These are phyloP conservation scores for Perilla frutescens DNA, from an alignment of 257 asterid species.

Conservation along the genomic window DNA sequence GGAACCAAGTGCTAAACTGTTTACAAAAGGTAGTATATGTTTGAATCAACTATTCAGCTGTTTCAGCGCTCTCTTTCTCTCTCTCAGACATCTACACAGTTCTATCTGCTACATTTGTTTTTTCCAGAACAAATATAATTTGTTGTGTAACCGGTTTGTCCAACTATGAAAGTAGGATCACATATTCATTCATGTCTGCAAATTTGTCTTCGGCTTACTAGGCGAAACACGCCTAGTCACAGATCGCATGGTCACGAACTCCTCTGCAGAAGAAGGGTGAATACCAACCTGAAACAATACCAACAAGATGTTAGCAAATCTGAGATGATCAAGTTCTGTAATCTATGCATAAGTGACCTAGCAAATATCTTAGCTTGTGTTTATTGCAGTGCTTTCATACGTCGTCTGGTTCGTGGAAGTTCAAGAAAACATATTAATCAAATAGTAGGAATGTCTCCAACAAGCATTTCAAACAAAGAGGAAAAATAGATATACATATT, in stretches of 20 bases:
- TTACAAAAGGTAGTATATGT: too few relatives aligned
- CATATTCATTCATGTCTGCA: conserved; percentile 24
- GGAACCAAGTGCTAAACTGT: not conserved
- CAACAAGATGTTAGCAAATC: not conserved
- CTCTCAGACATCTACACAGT: not conserved
- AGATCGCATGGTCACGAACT: conserved; percentile 84
- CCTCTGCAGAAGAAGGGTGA: conserved; percentile 92
- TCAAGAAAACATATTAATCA: not conserved
- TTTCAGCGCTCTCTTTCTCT: too few relatives aligned
- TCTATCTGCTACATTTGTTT: not conserved
- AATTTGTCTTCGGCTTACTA: conserved; percentile 59
- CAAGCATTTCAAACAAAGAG: not conserved
- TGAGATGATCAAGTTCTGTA: not conserved
- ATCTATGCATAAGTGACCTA: too few relatives aligned
- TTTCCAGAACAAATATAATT: not conserved
- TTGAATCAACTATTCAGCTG: too few relatives aligned
- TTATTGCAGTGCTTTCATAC: not conserved
- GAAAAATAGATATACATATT: not conserved
- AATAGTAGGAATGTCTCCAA: not conserved
- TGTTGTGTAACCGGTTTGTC: not conserved
- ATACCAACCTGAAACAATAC: conserved; percentile 67
- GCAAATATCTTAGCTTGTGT: not conserved
- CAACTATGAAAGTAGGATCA: too few relatives aligned
- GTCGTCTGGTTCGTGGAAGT: not conserved
- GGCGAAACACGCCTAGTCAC: conserved; percentile 61